These are phyloP conservation scores for Backusella macrospora DNA, from an alignment of 192 early-diverging fungal species.

Conservation along the genomic window DNA sequence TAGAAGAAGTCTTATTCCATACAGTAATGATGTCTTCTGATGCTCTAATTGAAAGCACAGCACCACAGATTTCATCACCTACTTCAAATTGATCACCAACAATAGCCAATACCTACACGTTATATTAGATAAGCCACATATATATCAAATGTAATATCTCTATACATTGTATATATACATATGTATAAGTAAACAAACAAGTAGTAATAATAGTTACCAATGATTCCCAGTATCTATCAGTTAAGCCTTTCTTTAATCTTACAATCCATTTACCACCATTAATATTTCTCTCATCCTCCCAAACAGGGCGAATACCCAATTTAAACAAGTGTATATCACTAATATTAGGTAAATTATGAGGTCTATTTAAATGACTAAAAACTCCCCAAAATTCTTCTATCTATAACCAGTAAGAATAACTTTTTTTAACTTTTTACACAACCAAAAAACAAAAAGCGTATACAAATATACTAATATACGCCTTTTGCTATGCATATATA, in stretches of 20 bases:
- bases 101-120: constrained; percentile 71
- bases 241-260: constrained; percentile 88
- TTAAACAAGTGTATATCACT: constrained; percentile 95
- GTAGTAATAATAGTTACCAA: constrained; percentile 51
- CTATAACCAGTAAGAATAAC: constrained; percentile 32
- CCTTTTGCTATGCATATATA: not conserved
- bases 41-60: constrained; percentile 90
- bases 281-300: constrained; percentile 88
- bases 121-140: not conserved
- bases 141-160: not conserved
- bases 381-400: constrained; percentile 82
- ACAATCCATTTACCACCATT: constrained; percentile 97
- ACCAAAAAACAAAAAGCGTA: not conserved
- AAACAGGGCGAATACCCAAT: constrained; percentile 88
- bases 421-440: not conserved
- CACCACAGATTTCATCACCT: constrained; percentile 88
- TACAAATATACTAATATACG: not conserved
- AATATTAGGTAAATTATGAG: constrained; percentile 82
- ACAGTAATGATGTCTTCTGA: constrained; percentile 93
- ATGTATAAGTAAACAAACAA: not conserved
- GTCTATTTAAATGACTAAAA: constrained; percentile 79
- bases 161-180: not conserved
- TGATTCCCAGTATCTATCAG: constrained; percentile 90
- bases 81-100: constrained; percentile 92
- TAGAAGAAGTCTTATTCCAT: constrained; percentile 90